Conservation (phyloP, 306 rosid species). For the Ormosia semicastrata region DNA sequence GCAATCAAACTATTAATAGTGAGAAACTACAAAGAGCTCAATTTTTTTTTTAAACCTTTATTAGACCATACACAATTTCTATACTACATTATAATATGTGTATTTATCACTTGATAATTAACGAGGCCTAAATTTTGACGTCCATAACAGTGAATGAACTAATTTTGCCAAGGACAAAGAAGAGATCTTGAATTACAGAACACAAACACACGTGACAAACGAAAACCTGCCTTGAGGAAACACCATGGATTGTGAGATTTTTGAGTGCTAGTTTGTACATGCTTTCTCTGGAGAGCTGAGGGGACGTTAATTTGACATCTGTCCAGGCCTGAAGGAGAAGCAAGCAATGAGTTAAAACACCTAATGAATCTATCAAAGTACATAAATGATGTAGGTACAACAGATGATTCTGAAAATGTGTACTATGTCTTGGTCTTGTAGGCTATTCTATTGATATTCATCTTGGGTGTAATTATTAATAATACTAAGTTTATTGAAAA, state of each 20-base stretch:
- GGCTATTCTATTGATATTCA: too few species aligned
- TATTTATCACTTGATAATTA: neutral
- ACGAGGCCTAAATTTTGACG: neutral
- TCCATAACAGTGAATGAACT: neutral
- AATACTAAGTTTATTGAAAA: too few species aligned
- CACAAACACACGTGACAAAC: neutral
- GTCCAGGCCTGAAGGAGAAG: slow-evolving; percentile 67
- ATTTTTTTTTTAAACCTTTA: neutral
- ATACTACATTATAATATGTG: neutral
- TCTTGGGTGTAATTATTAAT: too few species aligned
- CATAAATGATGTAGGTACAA: neutral
- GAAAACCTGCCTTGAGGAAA: slow-evolving; percentile 58
- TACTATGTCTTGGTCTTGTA: too few species aligned
- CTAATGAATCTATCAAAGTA: neutral
- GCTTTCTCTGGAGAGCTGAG: slow-evolving; percentile 84
- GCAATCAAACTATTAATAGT: neutral
- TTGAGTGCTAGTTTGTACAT: slow-evolving; percentile 65
- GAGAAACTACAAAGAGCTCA: neutral
- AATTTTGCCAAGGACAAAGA: neutral
- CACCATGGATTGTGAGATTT: slow-evolving; percentile 48
- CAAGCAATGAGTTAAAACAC: neutral
- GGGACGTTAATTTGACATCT: slow-evolving; percentile 84
- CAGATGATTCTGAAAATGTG: too few species aligned
- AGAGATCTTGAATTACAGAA: neutral
- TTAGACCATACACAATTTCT: neutral